Evolutionary conservation across 1,284 basidiomycete genomes (phyloP).

Genomic region (Cryptococcus sp.): DNA sequence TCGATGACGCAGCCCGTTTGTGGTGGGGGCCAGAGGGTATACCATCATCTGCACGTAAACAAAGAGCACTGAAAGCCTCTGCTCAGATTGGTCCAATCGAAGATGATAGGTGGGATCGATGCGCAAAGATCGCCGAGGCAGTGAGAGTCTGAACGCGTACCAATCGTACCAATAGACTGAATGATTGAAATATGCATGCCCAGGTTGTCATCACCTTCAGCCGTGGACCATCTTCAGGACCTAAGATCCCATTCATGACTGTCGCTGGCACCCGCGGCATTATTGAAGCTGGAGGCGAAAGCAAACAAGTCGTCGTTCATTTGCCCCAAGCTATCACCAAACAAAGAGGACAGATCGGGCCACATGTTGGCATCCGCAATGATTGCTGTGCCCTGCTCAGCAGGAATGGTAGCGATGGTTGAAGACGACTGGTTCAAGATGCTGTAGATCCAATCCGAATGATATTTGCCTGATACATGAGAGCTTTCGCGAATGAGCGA

Average conservation of each 20-base stretch:
- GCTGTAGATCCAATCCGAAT: not conserved
- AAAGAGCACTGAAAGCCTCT: slow-evolving; percentile 18
- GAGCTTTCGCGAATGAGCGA: not conserved
- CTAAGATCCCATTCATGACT: too few species aligned
- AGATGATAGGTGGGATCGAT: slow-evolving; percentile 27
- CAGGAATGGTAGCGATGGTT: not conserved
- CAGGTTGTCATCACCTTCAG: too few species aligned
- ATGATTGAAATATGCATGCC: too few species aligned
- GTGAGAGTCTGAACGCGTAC: slow-evolving; percentile 6
- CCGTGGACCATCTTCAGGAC: too few species aligned
- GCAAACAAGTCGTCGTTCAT: not conserved
- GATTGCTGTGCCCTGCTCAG: not conserved
- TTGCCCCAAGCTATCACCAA: not conserved
- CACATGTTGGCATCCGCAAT: not conserved
- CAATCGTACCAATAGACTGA: too few species aligned
- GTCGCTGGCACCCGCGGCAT: too few species aligned
- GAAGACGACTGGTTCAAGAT: not conserved
- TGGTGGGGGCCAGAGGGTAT: slow-evolving; percentile 19
- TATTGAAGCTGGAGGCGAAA: not conserved
- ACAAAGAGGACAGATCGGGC: not conserved
- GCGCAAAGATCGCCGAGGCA: slow-evolving; percentile 18
- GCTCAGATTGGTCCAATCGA: slow-evolving; percentile 19
- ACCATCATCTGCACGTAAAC: not conserved
- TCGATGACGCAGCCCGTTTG: slow-evolving; percentile 14
- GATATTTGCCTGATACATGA: not conserved